These are phyloP conservation scores for Carex parvula DNA, from an alignment of 176 grass and related monocot species.

Conservation along the genomic window DNA sequence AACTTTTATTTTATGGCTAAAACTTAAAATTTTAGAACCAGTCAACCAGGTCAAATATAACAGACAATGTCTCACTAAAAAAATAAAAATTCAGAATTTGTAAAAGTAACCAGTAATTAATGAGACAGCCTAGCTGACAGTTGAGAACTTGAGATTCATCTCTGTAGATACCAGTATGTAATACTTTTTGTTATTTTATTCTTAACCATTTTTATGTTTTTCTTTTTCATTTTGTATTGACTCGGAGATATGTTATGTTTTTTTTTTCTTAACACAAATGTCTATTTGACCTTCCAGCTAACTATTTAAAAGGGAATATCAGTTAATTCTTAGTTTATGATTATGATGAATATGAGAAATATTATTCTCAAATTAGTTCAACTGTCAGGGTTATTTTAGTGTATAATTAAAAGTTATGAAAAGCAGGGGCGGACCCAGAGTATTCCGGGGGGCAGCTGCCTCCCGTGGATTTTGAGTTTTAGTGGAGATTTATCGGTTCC, in stretches of 20 bases:
- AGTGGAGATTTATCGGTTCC: too few species aligned
- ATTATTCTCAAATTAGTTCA: not conserved
- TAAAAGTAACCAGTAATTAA: slow-evolving; percentile 12
- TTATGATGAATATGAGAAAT: too few species aligned
- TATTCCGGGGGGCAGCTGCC: too few species aligned
- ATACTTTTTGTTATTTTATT: not conserved
- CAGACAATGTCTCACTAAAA: not conserved
- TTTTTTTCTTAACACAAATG: too few species aligned
- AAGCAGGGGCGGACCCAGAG: too few species aligned
- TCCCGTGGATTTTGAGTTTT: too few species aligned
- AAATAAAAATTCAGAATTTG: not conserved
- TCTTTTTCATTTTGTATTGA: not conserved
- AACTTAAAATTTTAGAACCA: too few species aligned
- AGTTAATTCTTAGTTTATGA: too few species aligned
- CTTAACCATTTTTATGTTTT: not conserved
- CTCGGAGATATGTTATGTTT: not conserved
- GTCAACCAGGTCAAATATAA: not conserved
- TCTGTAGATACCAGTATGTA: not conserved
- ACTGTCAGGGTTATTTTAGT: not conserved
- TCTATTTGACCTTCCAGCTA: too few species aligned
- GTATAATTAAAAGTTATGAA: not conserved
- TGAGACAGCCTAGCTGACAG: slow-evolving; percentile 8
- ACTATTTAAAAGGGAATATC: too few species aligned
- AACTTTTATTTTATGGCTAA: too few species aligned
- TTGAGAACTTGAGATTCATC: not conserved